These are phyloP conservation scores for Prunus mira DNA, from an alignment of 306 rosid genomes.

Conservation along the genomic window DNA sequence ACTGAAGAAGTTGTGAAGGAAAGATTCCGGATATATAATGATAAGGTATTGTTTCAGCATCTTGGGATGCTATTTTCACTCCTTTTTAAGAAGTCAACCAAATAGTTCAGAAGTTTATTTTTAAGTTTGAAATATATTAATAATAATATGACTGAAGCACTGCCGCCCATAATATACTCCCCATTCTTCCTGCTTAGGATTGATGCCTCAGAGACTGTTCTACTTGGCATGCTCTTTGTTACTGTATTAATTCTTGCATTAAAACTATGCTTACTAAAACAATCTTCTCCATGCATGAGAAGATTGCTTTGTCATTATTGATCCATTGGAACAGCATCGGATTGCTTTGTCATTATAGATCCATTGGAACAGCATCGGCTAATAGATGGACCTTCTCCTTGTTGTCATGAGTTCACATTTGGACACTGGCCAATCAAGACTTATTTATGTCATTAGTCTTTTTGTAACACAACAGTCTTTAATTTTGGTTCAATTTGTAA, in stretches of 20 bases:
- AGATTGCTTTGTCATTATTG: neutral
- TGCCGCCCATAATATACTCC: neutral
- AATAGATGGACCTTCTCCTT: neutral
- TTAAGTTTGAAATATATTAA: neutral
- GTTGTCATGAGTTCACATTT: neutral
- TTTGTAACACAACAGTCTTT: neutral
- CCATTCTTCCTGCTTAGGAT: neutral
- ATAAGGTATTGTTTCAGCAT: slow-evolving; percentile 30
- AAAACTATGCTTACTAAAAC: neutral
- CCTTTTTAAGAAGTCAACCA: neutral
- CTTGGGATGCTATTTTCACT: neutral
- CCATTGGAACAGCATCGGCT: neutral
- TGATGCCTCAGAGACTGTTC: neutral
- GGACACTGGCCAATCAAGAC: neutral
- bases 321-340: neutral
- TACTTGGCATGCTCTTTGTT: neutral
- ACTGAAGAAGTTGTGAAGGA: slow-evolving; percentile 46
- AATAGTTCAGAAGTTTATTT: neutral
- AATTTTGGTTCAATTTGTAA: neutral
- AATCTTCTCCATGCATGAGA: neutral
- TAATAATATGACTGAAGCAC: slow-evolving; percentile 2
- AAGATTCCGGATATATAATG: slow-evolving; percentile 42
- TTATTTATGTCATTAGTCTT: neutral
- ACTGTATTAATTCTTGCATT: neutral
- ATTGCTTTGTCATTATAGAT: neutral